Evolutionary conservation across 2,329 filamentous ascomycete genomes (phyloP), one percentile per base, ranked within the genome.

Genomic region (Capronia americana): DNA sequence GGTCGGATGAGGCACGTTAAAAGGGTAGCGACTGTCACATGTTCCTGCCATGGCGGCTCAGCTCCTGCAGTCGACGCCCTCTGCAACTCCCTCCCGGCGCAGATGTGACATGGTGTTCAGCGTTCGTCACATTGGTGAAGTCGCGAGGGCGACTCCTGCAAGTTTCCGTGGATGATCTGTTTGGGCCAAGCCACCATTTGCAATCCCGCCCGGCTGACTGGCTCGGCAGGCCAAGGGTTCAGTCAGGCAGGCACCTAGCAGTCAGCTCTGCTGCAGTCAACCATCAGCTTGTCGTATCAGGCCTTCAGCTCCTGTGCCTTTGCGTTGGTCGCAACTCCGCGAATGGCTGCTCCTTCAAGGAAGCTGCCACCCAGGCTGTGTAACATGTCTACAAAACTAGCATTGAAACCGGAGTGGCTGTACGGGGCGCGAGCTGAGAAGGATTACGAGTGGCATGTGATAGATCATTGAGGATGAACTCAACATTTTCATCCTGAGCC

Each of bases 391-490:
- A 28, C 24, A 23, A 23, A 23, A 51, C 24, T 4, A 17, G 24
- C 14, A 51, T 12, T 51, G 48, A 24, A 51, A 51, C 48, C 23
- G 23, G 48, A 24, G 20, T 51, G 48, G 48, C 48, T 51, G 2
- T n/a, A 11, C 8, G 3, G 48, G 48, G 23, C 10, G 14, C 8
- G 23, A 51, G 48, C 48, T 51, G 48, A 51, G 24, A 51, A 51
- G 48, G 11, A 51, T 26, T 26, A 51, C 48, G 24, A 51, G 48
- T 51, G n/a, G 48, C 48, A 51, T 51, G 48, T 51, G 48, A 51
- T 6, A 51, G 24, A 51, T 12, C 38, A n/a, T n/a, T 34, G 38
- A 44, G 38, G 5, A n/a, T 20, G 38, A 8, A n/a, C 17, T 44
- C 38, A 44, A 44, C 14, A 44, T 44, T 44, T 44, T 44, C 38